Evolutionary conservation across 2,329 filamentous ascomycete species (phyloP), one percentile per base, ranked within the genome.

Genomic region (Ascochyta rabiei): DNA sequence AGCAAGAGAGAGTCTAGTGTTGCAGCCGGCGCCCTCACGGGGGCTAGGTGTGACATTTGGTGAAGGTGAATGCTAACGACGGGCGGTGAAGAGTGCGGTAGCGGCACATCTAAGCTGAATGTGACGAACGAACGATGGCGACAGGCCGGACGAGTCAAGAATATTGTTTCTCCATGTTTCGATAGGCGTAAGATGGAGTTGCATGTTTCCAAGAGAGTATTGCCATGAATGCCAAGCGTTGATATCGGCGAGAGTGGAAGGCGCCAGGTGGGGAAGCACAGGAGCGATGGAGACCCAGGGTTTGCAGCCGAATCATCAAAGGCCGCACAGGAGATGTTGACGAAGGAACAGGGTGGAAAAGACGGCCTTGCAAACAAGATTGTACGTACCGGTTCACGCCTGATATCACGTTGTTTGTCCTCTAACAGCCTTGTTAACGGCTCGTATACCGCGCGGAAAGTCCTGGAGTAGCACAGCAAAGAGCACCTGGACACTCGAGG

Each of bases 61-160:
- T 62, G 60, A 61, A 62, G 15, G 63, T 61, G 59, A 60, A 61
- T 28, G 48, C 16, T 34, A 44, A n/a, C 3, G 6, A 34, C 21
- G 53, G 48, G 45, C 46, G 35, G 51, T 48, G 53, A 45, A 30
- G 28, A 26, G 21, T 16, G 8, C 33, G 13, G n/a, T 18, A 16
- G 15, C 12, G 10, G n/a, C 6, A 33, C 16, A 21, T 16, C 10
- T 1, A 15, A 6, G 6, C 21, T 23, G 19, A 33, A 4, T 16
- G 24, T 19, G 10, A 30, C 18, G 16, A 19, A 16, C 23, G 21
- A 12, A 16, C 10, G 7, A 10, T 6, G 2, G 13, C 31, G 31
- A 24, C 24, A 31, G 15, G 34, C 10, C 43, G 31, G 7, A 13
- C 2, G 15, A 24, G 3, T 24, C 4, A 18, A 31, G 18, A 16